Evolutionary conservation across 192 early-diverging fungal genomes (phyloP).

Genomic region (Umbelopsis vinacea): DNA sequence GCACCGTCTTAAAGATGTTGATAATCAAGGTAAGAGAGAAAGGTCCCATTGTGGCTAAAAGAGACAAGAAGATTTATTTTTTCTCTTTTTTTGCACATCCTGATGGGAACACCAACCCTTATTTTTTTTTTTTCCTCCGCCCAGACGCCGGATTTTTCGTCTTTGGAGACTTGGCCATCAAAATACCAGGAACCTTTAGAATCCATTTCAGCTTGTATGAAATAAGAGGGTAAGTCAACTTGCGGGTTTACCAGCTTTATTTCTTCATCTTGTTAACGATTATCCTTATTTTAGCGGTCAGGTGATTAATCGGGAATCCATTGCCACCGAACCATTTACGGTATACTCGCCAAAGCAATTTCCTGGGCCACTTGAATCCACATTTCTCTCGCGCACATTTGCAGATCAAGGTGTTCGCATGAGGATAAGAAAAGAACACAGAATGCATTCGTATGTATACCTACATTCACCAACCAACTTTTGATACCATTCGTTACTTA

Average conservation of each 20-base stretch:
- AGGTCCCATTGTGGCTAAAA: neutral
- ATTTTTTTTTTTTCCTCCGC: neutral
- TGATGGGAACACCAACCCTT: neutral
- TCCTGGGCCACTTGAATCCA: slow-evolving; percentile 94
- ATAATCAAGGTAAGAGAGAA: slow-evolving; percentile 48
- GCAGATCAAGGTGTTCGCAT: slow-evolving; percentile 94
- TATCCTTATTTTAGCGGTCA: slow-evolving; percentile 44
- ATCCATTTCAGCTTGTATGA: slow-evolving; percentile 89
- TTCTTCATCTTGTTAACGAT: neutral
- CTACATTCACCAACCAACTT: neutral
- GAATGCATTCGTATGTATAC: slow-evolving; percentile 32
- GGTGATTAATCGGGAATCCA: slow-evolving; percentile 84
- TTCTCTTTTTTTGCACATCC: neutral
- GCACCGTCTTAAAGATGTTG: slow-evolving; percentile 84
- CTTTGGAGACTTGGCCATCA: slow-evolving; percentile 87
- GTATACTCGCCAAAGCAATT: slow-evolving; percentile 93
- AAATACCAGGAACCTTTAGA: slow-evolving; percentile 80
- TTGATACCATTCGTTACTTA: neutral
- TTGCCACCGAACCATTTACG: slow-evolving; percentile 76
- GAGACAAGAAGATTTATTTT: neutral
- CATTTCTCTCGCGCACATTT: slow-evolving; percentile 82
- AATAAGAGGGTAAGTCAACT: slow-evolving; percentile 63
- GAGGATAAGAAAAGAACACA: slow-evolving; percentile 83
- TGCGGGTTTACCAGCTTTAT: neutral
- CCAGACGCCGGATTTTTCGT: slow-evolving; percentile 90